phyloP scores from a whole-genome alignment of 2,329 filamentous ascomycete genomes.

The Neonectria neomacrospora region DNA sequence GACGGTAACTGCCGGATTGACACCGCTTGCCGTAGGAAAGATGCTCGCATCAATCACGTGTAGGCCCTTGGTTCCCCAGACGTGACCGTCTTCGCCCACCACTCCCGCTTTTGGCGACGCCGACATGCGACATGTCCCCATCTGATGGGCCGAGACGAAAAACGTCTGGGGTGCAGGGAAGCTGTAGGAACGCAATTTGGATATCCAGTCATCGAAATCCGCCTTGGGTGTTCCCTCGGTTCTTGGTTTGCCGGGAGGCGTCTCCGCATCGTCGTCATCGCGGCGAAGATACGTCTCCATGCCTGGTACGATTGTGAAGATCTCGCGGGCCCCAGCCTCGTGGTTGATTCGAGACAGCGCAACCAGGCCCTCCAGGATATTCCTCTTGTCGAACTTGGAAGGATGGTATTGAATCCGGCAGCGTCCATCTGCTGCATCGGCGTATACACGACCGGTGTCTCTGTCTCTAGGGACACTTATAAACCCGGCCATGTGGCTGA shows the following conservation, averaged over 20 bases:
- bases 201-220: constrained; percentile 60
- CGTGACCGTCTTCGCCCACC: constrained; percentile 61
- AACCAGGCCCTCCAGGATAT: constrained; percentile 74
- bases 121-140: constrained; percentile 78
- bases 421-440: constrained; percentile 12
- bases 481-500: constrained; percentile 14
- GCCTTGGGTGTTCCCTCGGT: constrained; percentile 51
- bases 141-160: constrained; percentile 76
- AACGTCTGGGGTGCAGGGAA: constrained; percentile 47
- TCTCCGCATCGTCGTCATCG: not conserved
- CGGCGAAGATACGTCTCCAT: constrained; percentile 66
- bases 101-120: constrained; percentile 58
- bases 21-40: constrained; percentile 75
- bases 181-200: constrained; percentile 6
- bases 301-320: constrained; percentile 70
- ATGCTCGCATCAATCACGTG: constrained; percentile 77
- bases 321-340: constrained; percentile 77
- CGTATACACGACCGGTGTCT: constrained; percentile 15
- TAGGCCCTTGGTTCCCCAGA: constrained; percentile 71
- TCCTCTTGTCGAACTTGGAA: constrained; percentile 72
- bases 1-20: constrained; percentile 78
- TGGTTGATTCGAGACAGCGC: constrained; percentile 77
- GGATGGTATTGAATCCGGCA: constrained; percentile 63
- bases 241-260: constrained; percentile 41
- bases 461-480: constrained; percentile 21